phyloP scores from a whole-genome alignment of 441 rosid genomes.

The Mallotus japonicus region DNA sequence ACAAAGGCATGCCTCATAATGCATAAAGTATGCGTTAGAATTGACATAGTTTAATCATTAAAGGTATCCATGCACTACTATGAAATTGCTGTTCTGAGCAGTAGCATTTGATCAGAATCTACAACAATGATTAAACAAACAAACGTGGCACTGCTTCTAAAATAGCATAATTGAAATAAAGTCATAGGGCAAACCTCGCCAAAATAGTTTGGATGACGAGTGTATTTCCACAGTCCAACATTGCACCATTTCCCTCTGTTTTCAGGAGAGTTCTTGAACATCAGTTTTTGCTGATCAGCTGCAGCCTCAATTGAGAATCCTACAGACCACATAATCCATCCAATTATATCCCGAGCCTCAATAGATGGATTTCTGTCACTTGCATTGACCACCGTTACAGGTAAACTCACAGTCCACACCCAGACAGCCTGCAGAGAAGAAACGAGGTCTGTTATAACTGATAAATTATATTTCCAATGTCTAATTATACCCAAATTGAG shows the following conservation, averaged over 20 bases:
- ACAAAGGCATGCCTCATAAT: neutral
- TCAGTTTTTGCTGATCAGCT: conserved; percentile 86
- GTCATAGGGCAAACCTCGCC: conserved; percentile 69
- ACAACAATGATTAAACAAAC: neutral
- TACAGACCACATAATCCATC: conserved; percentile 80
- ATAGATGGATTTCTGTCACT: conserved; percentile 63
- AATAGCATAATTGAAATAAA: conserved; percentile 8
- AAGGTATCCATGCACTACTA: neutral
- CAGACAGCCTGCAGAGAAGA: conserved; percentile 69
- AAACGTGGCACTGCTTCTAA: conserved; percentile 2
- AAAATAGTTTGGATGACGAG: conserved; percentile 95
- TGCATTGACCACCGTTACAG: conserved; percentile 83
- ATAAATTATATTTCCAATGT: neutral
- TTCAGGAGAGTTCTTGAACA: conserved; percentile 68
- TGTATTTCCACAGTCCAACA: conserved; percentile 75
- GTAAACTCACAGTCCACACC: conserved; percentile 95
- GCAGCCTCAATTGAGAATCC: conserved; percentile 64
- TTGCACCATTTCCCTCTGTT: conserved; percentile 86
- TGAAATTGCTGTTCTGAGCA: neutral
- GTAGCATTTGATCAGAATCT: neutral
- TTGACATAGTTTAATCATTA: neutral
- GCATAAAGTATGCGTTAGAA: neutral
- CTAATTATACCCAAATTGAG: neutral
- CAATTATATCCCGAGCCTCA: conserved; percentile 64
- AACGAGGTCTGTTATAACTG: neutral